Percentiles rank a stretch among this genome's conserved stretches.
These are phyloP conservation scores for Leccinum fuscescens DNA, from an alignment of 1,284 basidiomycete genomes.

Conservation along the genomic window DNA sequence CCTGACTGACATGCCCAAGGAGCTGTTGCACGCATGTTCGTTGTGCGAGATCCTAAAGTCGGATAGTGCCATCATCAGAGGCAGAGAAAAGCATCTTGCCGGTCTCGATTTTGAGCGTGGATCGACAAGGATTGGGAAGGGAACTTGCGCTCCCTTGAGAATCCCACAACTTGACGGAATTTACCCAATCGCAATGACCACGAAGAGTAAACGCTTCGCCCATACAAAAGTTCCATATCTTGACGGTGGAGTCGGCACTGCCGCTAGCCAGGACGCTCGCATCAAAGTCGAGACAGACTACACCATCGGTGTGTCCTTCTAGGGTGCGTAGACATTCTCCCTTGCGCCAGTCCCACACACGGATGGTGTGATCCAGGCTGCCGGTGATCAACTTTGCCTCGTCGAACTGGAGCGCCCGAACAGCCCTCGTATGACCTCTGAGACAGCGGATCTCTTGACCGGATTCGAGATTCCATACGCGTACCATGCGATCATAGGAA, in stretches of 20 bases:
- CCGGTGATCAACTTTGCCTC: slow-evolving; percentile 94
- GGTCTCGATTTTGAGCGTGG: slow-evolving; percentile 55
- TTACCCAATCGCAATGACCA: slow-evolving; percentile 97
- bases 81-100: slow-evolving; percentile 97
- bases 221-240: slow-evolving; percentile 93
- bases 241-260: slow-evolving; percentile 86
- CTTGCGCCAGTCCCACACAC: slow-evolving; percentile 97
- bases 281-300: slow-evolving; percentile 92
- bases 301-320: slow-evolving; percentile 89
- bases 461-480: slow-evolving; percentile 96
- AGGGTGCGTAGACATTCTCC: slow-evolving; percentile 88
- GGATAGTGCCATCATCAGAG: slow-evolving; percentile 92
- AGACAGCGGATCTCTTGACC: slow-evolving; percentile 83
- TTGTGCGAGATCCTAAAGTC: slow-evolving; percentile 88
- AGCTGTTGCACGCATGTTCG: slow-evolving; percentile 85
- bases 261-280: slow-evolving; percentile 90
- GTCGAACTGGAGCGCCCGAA: slow-evolving; percentile 95
- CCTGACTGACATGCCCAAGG: slow-evolving; percentile 90
- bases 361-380: slow-evolving; percentile 94
- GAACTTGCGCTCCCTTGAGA: slow-evolving; percentile 47
- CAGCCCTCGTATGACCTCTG: slow-evolving; percentile 87
- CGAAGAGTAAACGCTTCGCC: slow-evolving; percentile 91
- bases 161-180: slow-evolving; percentile 93
- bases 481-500: slow-evolving; percentile 92
- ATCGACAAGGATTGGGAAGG: slow-evolving; percentile 35